Evolutionary conservation across 2,329 filamentous ascomycete species (phyloP).

Genomic region (Pseudogymnoascus sp.): DNA sequence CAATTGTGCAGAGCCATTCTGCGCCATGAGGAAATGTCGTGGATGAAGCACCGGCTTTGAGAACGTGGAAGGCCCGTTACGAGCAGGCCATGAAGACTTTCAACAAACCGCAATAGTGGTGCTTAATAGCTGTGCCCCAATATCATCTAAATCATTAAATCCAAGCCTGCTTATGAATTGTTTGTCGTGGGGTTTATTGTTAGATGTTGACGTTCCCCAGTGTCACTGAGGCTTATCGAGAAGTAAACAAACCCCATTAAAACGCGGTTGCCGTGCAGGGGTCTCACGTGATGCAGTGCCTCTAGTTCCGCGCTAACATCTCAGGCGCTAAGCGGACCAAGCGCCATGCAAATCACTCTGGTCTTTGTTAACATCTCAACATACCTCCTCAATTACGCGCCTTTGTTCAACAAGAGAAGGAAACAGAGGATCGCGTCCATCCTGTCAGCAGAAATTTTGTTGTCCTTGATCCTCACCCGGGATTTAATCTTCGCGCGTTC

Average conservation of each 20-base stretch:
- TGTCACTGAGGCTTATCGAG: not conserved
- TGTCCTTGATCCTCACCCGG: not conserved
- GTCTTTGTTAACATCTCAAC: not conserved
- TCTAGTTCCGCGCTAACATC: not conserved
- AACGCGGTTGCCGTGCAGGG: constrained; percentile 9
- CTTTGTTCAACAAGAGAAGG: not conserved
- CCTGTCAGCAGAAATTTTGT: not conserved
- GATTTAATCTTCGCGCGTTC: not conserved
- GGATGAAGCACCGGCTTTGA: not conserved
- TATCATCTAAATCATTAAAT: not conserved
- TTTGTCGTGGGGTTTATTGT: constrained; percentile 5
- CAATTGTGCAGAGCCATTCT: constrained; percentile 57
- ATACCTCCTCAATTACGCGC: not conserved
- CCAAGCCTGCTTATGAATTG: not conserved
- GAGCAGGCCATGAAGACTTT: constrained; percentile 4
- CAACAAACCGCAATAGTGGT: not conserved
- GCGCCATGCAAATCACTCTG: not conserved
- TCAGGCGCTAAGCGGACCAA: constrained; percentile 2
- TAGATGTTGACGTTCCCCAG: not conserved
- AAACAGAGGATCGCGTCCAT: not conserved
- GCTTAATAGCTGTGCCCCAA: not conserved
- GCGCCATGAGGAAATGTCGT: constrained; percentile 25
- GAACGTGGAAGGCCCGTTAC: not conserved
- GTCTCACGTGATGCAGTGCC: not conserved
- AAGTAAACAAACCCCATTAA: constrained; percentile 14